Evolutionary conservation across 2,329 filamentous ascomycete species (phyloP).

Genomic region (Hypomyces rosellus): DNA sequence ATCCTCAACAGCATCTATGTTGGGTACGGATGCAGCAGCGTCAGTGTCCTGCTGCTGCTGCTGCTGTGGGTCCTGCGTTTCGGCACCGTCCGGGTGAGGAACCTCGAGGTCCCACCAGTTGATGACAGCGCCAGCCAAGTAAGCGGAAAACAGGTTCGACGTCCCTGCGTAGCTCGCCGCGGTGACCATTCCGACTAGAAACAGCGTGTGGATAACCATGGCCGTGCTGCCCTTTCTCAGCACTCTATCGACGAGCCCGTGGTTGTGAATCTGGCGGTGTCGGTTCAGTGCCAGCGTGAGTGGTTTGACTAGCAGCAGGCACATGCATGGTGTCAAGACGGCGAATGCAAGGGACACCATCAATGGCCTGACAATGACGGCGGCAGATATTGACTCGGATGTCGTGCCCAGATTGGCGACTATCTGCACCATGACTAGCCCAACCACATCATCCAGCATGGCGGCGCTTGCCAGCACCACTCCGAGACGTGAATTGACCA

Average conservation of each 20-base stretch:
- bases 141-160: slow-evolving; percentile 57
- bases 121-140: slow-evolving; percentile 52
- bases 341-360: slow-evolving; percentile 47
- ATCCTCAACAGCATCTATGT: too few species aligned
- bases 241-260: slow-evolving; percentile 18
- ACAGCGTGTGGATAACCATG: slow-evolving; percentile 40
- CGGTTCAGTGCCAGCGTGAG: slow-evolving; percentile 29
- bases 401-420: slow-evolving; percentile 55
- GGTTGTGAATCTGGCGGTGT: slow-evolving; percentile 19
- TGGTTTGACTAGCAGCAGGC: slow-evolving; percentile 39
- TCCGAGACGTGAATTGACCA: slow-evolving; percentile 43
- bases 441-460: slow-evolving; percentile 77
- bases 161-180: slow-evolving; percentile 54
- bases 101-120: slow-evolving; percentile 52
- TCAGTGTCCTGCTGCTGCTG: too few species aligned
- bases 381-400: slow-evolving; percentile 19
- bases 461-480: slow-evolving; percentile 64
- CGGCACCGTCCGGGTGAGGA: slow-evolving; percentile 14
- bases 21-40: too few species aligned
- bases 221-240: slow-evolving; percentile 23
- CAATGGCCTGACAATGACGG: slow-evolving; percentile 38
- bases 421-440: slow-evolving; percentile 70
- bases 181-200: slow-evolving; percentile 44
- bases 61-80: too few species aligned
- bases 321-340: slow-evolving; percentile 38